Conservation (phyloP, 352 stramenopile genomes). For the Phytophthora hibernalis region DNA sequence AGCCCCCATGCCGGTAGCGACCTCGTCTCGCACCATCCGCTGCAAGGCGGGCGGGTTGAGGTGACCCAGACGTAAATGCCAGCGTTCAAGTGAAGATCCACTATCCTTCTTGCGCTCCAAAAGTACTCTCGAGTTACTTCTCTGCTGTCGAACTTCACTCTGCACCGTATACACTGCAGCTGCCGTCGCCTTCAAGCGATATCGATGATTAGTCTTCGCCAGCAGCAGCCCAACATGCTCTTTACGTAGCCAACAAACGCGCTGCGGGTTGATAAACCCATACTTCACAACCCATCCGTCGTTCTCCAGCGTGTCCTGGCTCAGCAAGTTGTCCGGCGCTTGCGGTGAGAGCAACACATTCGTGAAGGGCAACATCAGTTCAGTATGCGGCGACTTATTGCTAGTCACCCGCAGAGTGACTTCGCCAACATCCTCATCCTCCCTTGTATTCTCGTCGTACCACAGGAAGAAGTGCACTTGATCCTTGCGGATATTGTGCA, state of each 20-base stretch:
- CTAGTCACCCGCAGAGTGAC: conserved; percentile 4
- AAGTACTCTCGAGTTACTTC: background rate
- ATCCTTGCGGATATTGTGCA: background rate
- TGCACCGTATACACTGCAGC: background rate
- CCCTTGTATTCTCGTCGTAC: background rate
- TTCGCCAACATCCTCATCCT: background rate
- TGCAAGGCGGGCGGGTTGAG: conserved; percentile 5
- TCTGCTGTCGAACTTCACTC: background rate
- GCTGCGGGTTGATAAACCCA: background rate
- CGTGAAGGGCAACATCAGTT: background rate
- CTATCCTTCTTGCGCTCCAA: background rate
- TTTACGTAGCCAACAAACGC: conserved; percentile 8
- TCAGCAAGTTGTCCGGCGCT: conserved; percentile 21
- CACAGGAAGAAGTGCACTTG: background rate
- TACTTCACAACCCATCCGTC: conserved; percentile 8
- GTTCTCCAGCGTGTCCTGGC: conserved; percentile 7
- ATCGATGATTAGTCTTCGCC: background rate
- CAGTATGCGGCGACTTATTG: conserved; percentile 8
- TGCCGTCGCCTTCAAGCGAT: background rate
- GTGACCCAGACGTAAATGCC: conserved; percentile 1
- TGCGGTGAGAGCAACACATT: conserved; percentile 5
- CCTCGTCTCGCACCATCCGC: conserved; percentile 7
- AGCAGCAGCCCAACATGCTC: background rate
- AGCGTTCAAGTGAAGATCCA: background rate
- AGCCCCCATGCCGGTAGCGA: background rate